A percentile compares a stretch with the other conserved stretches of the same genome.
Conservation (phyloP, 306 rosid genomes). For the Vigna trinervia region DNA sequence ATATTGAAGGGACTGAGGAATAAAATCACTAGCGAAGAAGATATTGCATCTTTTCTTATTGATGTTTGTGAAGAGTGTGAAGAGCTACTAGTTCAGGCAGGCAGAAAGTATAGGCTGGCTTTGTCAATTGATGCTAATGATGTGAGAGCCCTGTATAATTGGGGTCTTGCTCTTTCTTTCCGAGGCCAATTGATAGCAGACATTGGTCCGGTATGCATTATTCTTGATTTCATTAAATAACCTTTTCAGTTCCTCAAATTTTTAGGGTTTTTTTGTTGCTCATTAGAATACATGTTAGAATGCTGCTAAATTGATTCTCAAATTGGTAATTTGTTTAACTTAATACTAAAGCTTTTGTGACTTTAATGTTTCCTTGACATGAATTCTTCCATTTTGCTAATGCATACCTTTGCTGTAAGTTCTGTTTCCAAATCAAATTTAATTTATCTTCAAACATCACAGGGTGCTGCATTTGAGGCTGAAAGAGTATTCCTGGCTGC, state of each 20-base stretch:
- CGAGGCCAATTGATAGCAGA: constrained; percentile 94
- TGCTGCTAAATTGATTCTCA: constrained; percentile 39
- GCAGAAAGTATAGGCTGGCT: constrained; percentile 91
- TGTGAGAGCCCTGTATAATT: constrained; percentile 84
- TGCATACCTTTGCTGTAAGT: constrained; percentile 29
- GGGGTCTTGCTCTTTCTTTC: constrained; percentile 98
- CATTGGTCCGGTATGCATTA: constrained; percentile 84
- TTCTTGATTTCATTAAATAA: constrained; percentile 32
- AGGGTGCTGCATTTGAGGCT: constrained; percentile 92
- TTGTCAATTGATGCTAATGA: constrained; percentile 87
- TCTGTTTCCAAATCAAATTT: constrained; percentile 35
- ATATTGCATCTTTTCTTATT: constrained; percentile 68
- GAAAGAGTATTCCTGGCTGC: constrained; percentile 96
- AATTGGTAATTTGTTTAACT: constrained; percentile 29
- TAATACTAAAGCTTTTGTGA: constrained; percentile 29
- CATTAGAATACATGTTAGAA: constrained; percentile 15
- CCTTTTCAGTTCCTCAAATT: constrained; percentile 36
- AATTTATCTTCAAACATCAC: constrained; percentile 46
- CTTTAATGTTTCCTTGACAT: constrained; percentile 36
- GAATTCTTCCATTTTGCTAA: constrained; percentile 38
- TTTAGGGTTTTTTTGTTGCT: constrained; percentile 25
- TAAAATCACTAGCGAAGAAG: constrained; percentile 60
- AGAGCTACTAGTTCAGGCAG: constrained; percentile 88
- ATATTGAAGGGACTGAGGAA: constrained; percentile 54
- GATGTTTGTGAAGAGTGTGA: constrained; percentile 91